These are phyloP conservation scores for Ophiosphaerella narmari DNA, from an alignment of 2,329 filamentous ascomycete species.

Conservation along the genomic window DNA sequence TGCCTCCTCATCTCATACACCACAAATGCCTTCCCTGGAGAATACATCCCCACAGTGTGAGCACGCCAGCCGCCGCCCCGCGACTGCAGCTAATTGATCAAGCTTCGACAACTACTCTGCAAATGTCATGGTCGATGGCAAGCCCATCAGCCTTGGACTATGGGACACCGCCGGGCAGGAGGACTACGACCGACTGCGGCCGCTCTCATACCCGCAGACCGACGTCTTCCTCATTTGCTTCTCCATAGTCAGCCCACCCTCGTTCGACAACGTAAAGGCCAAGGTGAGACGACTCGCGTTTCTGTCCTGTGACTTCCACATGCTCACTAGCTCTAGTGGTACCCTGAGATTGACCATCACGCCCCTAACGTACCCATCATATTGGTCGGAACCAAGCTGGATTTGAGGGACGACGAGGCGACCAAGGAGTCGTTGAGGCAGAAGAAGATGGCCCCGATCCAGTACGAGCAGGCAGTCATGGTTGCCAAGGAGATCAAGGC, in stretches of 20 bases:
- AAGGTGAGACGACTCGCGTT: slow-evolving; percentile 66
- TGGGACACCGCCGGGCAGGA: slow-evolving; percentile 99
- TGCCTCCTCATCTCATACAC: slow-evolving; percentile 99
- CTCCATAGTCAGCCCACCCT: slow-evolving; percentile 95
- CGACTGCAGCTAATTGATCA: slow-evolving; percentile 28
- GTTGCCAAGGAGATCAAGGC: slow-evolving; percentile 94
- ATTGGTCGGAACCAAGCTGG: slow-evolving; percentile 94
- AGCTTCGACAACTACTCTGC: slow-evolving; percentile 99
- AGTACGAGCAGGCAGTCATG: slow-evolving; percentile 86
- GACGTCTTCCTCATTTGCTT: slow-evolving; percentile 99
- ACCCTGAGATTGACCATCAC: slow-evolving; percentile 95
- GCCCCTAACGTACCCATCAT: slow-evolving; percentile 95
- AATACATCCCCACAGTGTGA: slow-evolving; percentile 98
- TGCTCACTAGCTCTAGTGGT: slow-evolving; percentile 68
- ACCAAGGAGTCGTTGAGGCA: slow-evolving; percentile 81
- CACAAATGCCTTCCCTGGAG: slow-evolving; percentile 98
- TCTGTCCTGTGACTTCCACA: neutral
- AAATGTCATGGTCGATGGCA: slow-evolving; percentile 98
- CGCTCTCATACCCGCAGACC: slow-evolving; percentile 96
- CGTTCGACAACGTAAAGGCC: slow-evolving; percentile 98
- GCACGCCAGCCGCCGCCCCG: slow-evolving; percentile 35
- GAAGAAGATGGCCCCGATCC: slow-evolving; percentile 96
- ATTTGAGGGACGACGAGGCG: slow-evolving; percentile 84
- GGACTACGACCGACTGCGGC: slow-evolving; percentile 94
- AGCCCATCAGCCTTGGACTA: slow-evolving; percentile 92